phyloP scores from a whole-genome alignment of 768 basidiomycete species.

The Naganishia vaughanmartiniae region DNA sequence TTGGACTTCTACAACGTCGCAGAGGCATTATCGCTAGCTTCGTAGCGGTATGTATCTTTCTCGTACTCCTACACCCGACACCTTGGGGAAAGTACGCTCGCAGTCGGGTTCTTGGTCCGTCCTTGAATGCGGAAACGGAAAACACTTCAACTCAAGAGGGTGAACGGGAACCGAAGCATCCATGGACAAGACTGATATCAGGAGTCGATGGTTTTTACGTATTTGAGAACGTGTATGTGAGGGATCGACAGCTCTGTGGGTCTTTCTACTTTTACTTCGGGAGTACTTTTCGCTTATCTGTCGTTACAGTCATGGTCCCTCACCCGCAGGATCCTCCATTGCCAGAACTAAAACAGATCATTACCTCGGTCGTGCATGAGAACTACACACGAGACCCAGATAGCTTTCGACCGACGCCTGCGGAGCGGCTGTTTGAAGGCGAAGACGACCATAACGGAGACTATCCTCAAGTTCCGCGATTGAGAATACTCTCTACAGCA shows the following conservation, averaged over 20 bases:
- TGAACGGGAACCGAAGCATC: not conserved
- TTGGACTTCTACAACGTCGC: constrained; percentile 13
- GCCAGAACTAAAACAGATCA: constrained; percentile 25
- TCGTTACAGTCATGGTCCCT: constrained; percentile 15
- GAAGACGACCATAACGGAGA: constrained; percentile 21
- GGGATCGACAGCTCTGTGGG: constrained; percentile 29
- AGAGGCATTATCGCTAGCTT: not conserved
- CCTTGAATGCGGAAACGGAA: not conserved
- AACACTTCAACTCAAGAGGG: not conserved
- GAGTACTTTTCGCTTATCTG: not conserved
- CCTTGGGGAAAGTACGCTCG: not conserved
- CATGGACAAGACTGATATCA: constrained; percentile 14
- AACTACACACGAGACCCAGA: constrained; percentile 8
- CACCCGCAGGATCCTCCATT: constrained; percentile 17
- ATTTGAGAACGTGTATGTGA: constrained; percentile 31
- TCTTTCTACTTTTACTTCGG: not conserved
- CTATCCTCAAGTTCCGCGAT: constrained; percentile 26
- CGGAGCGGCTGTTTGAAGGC: constrained; percentile 1
- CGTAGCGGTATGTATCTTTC: not conserved
- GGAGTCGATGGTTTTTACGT: constrained; percentile 30
- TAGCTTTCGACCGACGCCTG: not conserved
- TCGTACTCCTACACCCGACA: constrained; percentile 1
- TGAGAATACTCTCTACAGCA: constrained; percentile 6
- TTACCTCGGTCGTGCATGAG: constrained; percentile 15
- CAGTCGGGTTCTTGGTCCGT: not conserved